Evolutionary conservation across 441 rosid genomes (phyloP), one percentile per base, ranked within the genome.

Genomic region (Cnidoscolus chayamansa): DNA sequence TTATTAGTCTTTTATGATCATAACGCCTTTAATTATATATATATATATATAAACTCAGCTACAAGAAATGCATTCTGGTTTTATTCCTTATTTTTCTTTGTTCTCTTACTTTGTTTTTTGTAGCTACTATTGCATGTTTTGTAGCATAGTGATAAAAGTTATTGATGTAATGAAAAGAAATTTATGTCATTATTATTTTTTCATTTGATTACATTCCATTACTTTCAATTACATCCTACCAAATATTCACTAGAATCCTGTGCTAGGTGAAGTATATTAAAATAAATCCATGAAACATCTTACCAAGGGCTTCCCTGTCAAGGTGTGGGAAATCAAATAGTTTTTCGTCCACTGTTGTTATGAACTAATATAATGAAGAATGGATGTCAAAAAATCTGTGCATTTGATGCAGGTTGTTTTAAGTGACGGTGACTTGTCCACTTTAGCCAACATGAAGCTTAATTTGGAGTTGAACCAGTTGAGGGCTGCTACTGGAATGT

Each of bases 381-480:
- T 62, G 48, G 50, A 58, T 6, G 11, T 35, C 3, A 35, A 62
- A 59, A 59, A 17, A 16, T 63, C 45, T 75, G 31, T 45, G 57
- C 31, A 68, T 72, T 51, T 71, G 55, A 50, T 77, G 78, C 85
- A 90, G 97, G 91, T 90, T 79, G 84, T 85, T 71, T 73, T 94
- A 74, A 89, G 86, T 67, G 97, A 90, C 20, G 97, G 97, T 2
- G 94, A 90, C 76, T 79, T 84, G 70, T 81, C 88, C 63, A 88
- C 97, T 73, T 84, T 91, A 37, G 81, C 88, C 72, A 91, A 92
- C 81, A 84, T 91, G 97, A 88, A 86, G 80, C 80, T 78, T 72
- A 90, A 91, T 78, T 82, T 90, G 83, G 90, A 83, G 81, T 77
- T 78, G 76, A 89, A 90, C 73, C 73, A 75, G 37, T 63, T 86